These are phyloP conservation scores for Phytophthora sansomeana DNA, from an alignment of 352 stramenopile species.

Conservation along the genomic window DNA sequence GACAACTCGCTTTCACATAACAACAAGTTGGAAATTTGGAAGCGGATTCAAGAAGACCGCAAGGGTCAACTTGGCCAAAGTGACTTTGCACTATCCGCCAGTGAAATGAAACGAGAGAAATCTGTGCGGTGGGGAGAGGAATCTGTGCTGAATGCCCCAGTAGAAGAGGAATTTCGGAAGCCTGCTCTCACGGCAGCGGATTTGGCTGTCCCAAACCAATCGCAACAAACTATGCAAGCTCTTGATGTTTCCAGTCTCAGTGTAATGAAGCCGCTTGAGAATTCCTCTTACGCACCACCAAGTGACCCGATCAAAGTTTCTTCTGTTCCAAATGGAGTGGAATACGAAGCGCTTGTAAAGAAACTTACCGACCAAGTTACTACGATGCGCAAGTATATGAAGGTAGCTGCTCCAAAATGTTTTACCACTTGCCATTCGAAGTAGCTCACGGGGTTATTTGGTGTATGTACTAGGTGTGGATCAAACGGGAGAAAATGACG, in stretches of 20 bases:
- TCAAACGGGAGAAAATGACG: slow-evolving; percentile 72
- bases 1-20: slow-evolving; percentile 50
- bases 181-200: slow-evolving; percentile 29
- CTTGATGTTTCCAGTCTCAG: slow-evolving; percentile 17
- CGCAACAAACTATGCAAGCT: slow-evolving; percentile 6
- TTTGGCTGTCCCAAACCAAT: slow-evolving; percentile 6
- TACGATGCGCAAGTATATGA: slow-evolving; percentile 79
- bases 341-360: slow-evolving; percentile 23
- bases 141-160: not conserved
- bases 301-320: slow-evolving; percentile 7
- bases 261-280: slow-evolving; percentile 17
- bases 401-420: slow-evolving; percentile 30
- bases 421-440: not conserved
- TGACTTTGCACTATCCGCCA: slow-evolving; percentile 3
- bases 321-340: slow-evolving; percentile 2
- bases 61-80: slow-evolving; percentile 28
- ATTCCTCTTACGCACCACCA: not conserved
- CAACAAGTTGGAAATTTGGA: slow-evolving; percentile 74
- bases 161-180: slow-evolving; percentile 11
- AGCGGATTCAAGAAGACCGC: slow-evolving; percentile 62
- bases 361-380: slow-evolving; percentile 58
- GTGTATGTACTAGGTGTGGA: slow-evolving; percentile 64
- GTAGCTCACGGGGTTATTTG: not conserved
- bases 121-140: slow-evolving; percentile 22
- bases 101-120: slow-evolving; percentile 14